These are phyloP conservation scores for Nakaseomyces sp. DNA, from an alignment of 1,139 yeast genomes.

Conservation along the genomic window DNA sequence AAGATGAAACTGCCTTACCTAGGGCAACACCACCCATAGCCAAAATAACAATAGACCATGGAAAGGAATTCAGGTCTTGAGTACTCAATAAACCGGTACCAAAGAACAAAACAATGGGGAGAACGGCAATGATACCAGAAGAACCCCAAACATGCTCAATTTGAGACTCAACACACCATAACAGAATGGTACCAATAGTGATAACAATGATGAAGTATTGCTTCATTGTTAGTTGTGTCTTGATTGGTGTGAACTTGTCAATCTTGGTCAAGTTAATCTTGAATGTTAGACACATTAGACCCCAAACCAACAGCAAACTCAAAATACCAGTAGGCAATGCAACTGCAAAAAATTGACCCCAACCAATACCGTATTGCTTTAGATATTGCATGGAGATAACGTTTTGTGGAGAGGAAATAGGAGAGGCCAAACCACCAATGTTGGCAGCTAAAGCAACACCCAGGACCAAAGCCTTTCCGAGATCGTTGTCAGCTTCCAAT, in stretches of 20 bases:
- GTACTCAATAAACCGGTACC: slow-evolving; percentile 62
- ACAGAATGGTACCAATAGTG: slow-evolving; percentile 48
- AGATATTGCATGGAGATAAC: slow-evolving; percentile 64
- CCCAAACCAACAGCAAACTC: slow-evolving; percentile 50
- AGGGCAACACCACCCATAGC: slow-evolving; percentile 77
- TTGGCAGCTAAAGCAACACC: slow-evolving; percentile 70
- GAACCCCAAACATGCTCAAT: slow-evolving; percentile 53
- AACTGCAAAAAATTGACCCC: slow-evolving; percentile 73
- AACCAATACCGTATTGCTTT: slow-evolving; percentile 53
- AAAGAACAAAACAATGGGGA: slow-evolving; percentile 58
- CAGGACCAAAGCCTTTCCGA: slow-evolving; percentile 54
- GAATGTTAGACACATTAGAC: slow-evolving; percentile 48
- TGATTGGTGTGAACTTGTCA: slow-evolving; percentile 47
- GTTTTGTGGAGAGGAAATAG: slow-evolving; percentile 71
- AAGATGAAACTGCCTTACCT: slow-evolving; percentile 65
- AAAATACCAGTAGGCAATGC: slow-evolving; percentile 57
- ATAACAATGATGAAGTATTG: slow-evolving; percentile 54
- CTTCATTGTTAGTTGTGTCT: slow-evolving; percentile 48
- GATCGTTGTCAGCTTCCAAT: slow-evolving; percentile 51
- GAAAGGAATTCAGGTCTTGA: slow-evolving; percentile 61
- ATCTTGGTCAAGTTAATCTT: slow-evolving; percentile 37
- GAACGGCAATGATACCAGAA: slow-evolving; percentile 59
- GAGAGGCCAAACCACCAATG: slow-evolving; percentile 75
- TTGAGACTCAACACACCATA: slow-evolving; percentile 64
- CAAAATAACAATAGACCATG: slow-evolving; percentile 66